Conservation (phyloP, 176 grass and related monocot genomes). For the barley (Hordeum vulgare) region MorexV3_pseudomolecules_assembly NC_058520.1:83056114-83056613, state of each 20-base stretch:
- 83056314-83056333: background rate
- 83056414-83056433: background rate
- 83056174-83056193: slow-evolving; percentile 67
- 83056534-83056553: slow-evolving; percentile 11
- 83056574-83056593: slow-evolving; percentile 38
- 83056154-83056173: slow-evolving; percentile 80
- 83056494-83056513: background rate
- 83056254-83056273: background rate
- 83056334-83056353: background rate
- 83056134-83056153: slow-evolving; percentile 49
- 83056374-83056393: background rate
- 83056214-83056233: slow-evolving; percentile 89
- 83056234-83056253: background rate
- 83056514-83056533: background rate
- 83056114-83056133: slow-evolving; percentile 72
- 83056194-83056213: slow-evolving; percentile 82
- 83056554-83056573: slow-evolving; percentile 36
- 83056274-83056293: background rate
- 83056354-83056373: background rate
- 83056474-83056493: background rate
- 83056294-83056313: background rate
- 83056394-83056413: background rate
- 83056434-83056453: background rate
- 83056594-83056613: slow-evolving; percentile 69
- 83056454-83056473: background rate